Evolutionary conservation across 768 basidiomycete species (phyloP).

Genomic region (Saitozyma sp.): DNA sequence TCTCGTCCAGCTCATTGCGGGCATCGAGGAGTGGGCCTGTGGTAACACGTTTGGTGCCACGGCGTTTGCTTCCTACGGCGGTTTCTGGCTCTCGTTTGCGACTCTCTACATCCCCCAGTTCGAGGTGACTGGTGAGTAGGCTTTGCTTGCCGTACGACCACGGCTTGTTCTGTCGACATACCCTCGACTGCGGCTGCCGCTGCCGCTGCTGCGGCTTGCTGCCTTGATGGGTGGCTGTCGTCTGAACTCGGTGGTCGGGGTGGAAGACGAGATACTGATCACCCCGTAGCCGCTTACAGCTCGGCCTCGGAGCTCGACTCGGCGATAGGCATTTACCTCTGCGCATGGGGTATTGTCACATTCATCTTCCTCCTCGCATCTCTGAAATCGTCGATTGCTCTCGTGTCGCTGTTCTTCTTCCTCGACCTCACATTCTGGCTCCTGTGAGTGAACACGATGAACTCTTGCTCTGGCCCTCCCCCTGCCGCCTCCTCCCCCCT

Average conservation of each 20-base stretch:
- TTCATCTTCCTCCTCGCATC: conserved; percentile 56
- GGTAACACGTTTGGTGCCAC: conserved; percentile 54
- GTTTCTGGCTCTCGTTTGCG: conserved; percentile 49
- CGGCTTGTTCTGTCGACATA: too few relatives aligned
- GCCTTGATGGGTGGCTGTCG: too few relatives aligned
- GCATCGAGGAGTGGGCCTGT: conserved; percentile 61
- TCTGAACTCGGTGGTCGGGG: neutral
- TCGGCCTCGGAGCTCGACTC: conserved; percentile 22
- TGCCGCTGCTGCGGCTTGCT: too few relatives aligned
- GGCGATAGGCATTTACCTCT: conserved; percentile 47
- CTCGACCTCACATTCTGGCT: conserved; percentile 59
- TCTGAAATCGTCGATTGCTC: conserved; percentile 59
- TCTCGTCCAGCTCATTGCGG: conserved; percentile 79
- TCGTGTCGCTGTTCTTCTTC: conserved; percentile 60
- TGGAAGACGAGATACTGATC: neutral
- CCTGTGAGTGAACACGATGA: neutral
- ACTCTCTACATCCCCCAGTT: conserved; percentile 45
- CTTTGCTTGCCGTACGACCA: neutral
- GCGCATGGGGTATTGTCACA: conserved; percentile 43
- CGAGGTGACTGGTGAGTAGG: conserved; percentile 21
- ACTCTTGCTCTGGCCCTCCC: neutral
- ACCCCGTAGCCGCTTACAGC: conserved; percentile 24
- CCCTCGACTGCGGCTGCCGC: too few relatives aligned
- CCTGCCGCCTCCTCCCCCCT: neutral
- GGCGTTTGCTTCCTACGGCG: conserved; percentile 49